A percentile compares a stretch with the other conserved stretches of the same genome.
phyloP scores from a whole-genome alignment of 2,329 filamentous ascomycete genomes.

The Aspergillus floridensis region DNA sequence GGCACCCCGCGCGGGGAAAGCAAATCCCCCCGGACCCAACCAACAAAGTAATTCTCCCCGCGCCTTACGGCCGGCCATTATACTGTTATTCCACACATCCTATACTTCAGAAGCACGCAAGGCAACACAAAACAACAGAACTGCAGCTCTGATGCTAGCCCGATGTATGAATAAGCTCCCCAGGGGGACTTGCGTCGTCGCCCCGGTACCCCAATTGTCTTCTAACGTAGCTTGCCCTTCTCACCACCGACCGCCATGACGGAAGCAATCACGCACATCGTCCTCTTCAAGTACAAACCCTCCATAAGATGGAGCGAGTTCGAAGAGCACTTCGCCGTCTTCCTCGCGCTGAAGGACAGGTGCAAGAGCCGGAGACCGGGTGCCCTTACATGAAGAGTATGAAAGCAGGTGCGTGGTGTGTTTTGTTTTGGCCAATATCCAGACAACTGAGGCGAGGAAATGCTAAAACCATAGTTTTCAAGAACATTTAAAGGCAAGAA shows the following conservation, averaged over 20 bases:
- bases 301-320: constrained; percentile 1
- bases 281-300: constrained; percentile 5
- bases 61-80: neutral
- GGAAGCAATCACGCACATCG: neutral
- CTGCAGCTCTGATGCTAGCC: neutral
- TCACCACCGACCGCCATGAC: neutral
- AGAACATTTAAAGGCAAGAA: neutral
- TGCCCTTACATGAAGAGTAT: constrained; percentile 5
- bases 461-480: neutral
- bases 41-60: neutral
- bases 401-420: constrained; percentile 2
- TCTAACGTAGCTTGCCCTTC: neutral
- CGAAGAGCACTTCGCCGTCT: constrained; percentile 2
- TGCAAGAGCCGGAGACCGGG: constrained; percentile 2
- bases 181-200: neutral
- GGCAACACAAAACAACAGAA: neutral
- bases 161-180: neutral
- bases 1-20: neutral
- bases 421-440: neutral
- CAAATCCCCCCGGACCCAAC: neutral
- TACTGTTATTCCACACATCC: neutral
- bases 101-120: neutral
- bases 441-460: no score
- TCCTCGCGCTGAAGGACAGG: neutral
- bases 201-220: neutral